Percentiles rank a stretch among this genome's conserved stretches.
These are phyloP conservation scores for Yamagishiella unicocca DNA, from an alignment of 139 green algal genomes.

Conservation along the genomic window DNA sequence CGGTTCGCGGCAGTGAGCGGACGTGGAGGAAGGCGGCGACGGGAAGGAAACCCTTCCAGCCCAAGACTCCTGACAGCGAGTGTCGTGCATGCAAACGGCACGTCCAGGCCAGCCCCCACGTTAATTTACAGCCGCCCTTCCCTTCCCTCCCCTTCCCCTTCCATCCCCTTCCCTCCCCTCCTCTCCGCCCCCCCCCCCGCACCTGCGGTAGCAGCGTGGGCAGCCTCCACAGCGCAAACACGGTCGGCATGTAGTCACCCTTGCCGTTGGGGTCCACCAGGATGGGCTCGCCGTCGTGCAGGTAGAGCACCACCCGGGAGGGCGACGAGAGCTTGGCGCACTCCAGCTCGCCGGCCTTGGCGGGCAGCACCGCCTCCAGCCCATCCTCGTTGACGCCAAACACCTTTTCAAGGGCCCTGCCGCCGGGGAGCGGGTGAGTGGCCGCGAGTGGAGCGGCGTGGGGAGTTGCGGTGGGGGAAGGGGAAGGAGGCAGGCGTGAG, in stretches of 20 bases:
- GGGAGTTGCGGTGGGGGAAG: neutral
- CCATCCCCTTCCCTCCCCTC: neutral
- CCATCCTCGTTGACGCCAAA: slow-evolving; percentile 31
- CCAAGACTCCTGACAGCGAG: no score
- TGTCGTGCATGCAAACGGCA: no score
- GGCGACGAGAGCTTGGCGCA: slow-evolving; percentile 65
- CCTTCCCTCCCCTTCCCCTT: no score
- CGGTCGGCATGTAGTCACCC: slow-evolving; percentile 67
- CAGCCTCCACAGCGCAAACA: slow-evolving; percentile 72
- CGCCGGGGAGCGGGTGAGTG: neutral
- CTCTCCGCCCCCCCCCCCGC: neutral
- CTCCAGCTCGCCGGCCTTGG: slow-evolving; percentile 72
- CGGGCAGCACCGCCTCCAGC: slow-evolving; percentile 66
- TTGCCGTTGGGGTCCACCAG: slow-evolving; percentile 68
- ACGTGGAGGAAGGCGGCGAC: no score
- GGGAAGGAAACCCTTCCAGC: no score
- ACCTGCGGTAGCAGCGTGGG: slow-evolving; percentile 59
- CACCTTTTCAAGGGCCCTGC: slow-evolving; percentile 58
- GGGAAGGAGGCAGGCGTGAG: no score
- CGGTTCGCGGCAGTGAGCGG: no score
- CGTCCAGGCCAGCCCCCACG: no score
- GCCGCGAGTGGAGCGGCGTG: neutral
- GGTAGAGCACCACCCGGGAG: slow-evolving; percentile 60
- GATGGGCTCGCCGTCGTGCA: slow-evolving; percentile 58
- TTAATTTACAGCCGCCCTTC: no score